phyloP scores from a whole-genome alignment of 441 rosid species.

The Gossypium aridum region DNA sequence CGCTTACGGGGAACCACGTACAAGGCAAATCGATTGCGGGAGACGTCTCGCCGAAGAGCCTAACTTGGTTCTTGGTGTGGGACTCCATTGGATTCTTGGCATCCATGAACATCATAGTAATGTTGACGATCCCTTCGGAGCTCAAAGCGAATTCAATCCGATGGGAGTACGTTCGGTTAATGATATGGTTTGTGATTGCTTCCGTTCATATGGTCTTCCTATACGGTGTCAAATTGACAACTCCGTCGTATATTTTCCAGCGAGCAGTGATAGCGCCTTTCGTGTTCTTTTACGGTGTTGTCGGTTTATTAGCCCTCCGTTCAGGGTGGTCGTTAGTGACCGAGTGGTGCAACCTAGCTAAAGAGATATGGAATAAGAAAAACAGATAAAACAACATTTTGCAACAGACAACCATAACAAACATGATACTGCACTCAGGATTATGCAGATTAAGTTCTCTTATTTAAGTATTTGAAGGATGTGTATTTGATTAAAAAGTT shows the following conservation, averaged over 20 bases:
- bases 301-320: neutral
- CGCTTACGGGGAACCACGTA: neutral
- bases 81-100: slow-evolving; percentile 9
- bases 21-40: slow-evolving; percentile 1
- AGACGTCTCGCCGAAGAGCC: neutral
- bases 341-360: neutral
- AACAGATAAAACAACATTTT: neutral
- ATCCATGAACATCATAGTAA: slow-evolving; percentile 6
- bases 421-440: too few species aligned
- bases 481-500: too few species aligned
- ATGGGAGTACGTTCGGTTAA: slow-evolving; percentile 5
- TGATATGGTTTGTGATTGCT: slow-evolving; percentile 10
- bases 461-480: too few species aligned
- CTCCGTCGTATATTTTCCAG: neutral
- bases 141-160: neutral
- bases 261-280: slow-evolving; percentile 12
- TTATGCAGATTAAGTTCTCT: too few species aligned
- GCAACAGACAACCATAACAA: too few species aligned
- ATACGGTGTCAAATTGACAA: slow-evolving; percentile 1
- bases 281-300: neutral
- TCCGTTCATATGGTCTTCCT: slow-evolving; percentile 16
- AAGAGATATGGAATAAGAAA: neutral
- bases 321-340: neutral
- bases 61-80: slow-evolving; percentile 15
- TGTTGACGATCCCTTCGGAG: neutral